These are phyloP conservation scores for Athelia sp. DNA, from an alignment of 1,284 basidiomycete genomes.

Conservation along the genomic window DNA sequence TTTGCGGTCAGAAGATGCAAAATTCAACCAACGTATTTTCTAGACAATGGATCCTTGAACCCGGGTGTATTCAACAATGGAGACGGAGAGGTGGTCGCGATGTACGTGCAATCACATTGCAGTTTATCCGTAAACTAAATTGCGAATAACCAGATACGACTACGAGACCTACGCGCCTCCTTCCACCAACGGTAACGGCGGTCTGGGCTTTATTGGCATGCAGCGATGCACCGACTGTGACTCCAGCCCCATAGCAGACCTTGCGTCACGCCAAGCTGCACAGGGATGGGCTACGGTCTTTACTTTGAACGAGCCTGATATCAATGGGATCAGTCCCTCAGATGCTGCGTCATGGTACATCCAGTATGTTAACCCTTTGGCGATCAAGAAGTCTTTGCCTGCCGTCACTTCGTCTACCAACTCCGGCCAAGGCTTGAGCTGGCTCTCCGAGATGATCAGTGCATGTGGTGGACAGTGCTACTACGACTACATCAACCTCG, in stretches of 20 bases:
- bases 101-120: constrained; percentile 15
- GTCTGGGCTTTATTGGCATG: constrained; percentile 33
- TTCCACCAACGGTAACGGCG: constrained; percentile 24
- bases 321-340: constrained; percentile 18
- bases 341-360: constrained; percentile 31
- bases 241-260: constrained; percentile 28
- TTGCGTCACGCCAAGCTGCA: constrained; percentile 22
- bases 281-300: constrained; percentile 30
- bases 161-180: constrained; percentile 30
- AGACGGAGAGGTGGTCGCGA: constrained; percentile 20
- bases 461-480: constrained; percentile 16
- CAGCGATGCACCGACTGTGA: constrained; percentile 30
- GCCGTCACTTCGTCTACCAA: constrained; percentile 24
- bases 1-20: no score
- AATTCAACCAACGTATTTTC: no score
- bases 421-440: constrained; percentile 24
- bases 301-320: constrained; percentile 31
- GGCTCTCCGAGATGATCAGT: constrained; percentile 27
- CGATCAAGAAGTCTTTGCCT: constrained; percentile 28
- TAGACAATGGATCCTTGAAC: constrained; percentile 6
- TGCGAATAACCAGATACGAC: constrained; percentile 25
- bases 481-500: constrained; percentile 20
- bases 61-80: constrained; percentile 23
- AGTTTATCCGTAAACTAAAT: background rate
- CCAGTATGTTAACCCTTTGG: constrained; percentile 30